A percentile compares a stretch with the other conserved stretches of the same genome.
phyloP scores from a whole-genome alignment of 2,329 filamentous ascomycete genomes.

The Arthroderma uncinatum region DNA sequence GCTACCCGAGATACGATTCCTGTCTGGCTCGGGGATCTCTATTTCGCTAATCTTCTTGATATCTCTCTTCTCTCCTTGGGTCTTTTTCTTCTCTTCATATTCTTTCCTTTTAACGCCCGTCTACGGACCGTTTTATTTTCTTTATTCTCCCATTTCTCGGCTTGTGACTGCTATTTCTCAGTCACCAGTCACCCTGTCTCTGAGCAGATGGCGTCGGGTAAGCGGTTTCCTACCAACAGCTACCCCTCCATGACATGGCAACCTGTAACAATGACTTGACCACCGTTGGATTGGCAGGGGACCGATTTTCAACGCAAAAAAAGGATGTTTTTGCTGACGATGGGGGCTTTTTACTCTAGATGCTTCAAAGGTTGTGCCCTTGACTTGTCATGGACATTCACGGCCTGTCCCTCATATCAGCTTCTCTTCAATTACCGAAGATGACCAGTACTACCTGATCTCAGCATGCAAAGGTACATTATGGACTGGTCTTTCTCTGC shows the following conservation, averaged over 20 bases:
- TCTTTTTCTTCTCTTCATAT: not conserved
- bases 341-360: conserved; percentile 5
- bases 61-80: conserved; percentile 3
- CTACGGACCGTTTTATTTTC: not conserved
- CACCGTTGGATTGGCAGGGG: not conserved
- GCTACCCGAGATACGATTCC: not conserved
- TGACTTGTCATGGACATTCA: conserved; percentile 92
- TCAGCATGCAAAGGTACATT: conserved; percentile 73
- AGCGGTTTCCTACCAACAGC: not conserved
- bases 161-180: not conserved
- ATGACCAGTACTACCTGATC: conserved; percentile 81
- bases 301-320: not conserved
- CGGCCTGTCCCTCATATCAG: conserved; percentile 82
- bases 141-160: not conserved
- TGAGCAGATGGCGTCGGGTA: conserved; percentile 7
- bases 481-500: not conserved
- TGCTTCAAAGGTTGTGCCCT: conserved; percentile 46
- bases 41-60: not conserved
- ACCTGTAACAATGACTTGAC: not conserved
- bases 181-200: not conserved
- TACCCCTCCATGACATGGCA: not conserved
- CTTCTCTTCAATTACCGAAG: conserved; percentile 74
- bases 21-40: not conserved
- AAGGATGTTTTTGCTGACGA: not conserved
- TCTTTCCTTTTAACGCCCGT: not conserved